A percentile compares a stretch with the other conserved stretches of the same genome.
These are phyloP conservation scores for Coprinellus micaceus DNA, from an alignment of 768 basidiomycete species.

Conservation along the genomic window DNA sequence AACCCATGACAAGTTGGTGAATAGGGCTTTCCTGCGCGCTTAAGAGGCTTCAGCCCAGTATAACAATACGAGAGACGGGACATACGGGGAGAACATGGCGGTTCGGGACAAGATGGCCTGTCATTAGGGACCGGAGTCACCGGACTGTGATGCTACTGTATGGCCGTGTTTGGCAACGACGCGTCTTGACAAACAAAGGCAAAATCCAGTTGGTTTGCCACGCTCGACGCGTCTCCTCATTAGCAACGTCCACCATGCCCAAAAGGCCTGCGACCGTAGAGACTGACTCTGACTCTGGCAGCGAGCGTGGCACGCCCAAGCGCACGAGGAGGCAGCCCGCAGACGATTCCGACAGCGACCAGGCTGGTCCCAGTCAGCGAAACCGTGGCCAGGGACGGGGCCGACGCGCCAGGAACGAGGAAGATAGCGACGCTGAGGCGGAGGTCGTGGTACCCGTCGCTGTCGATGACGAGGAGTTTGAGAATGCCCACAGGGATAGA, in stretches of 20 bases:
- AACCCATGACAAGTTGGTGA: too few relatives aligned
- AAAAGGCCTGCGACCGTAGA: not conserved
- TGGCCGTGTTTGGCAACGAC: not conserved
- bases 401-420: not conserved
- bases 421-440: not conserved
- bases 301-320: not conserved
- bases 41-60: too few relatives aligned
- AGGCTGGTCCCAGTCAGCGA: not conserved
- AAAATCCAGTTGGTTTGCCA: not conserved
- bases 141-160: too few relatives aligned
- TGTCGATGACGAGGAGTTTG: not conserved
- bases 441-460: conserved; percentile 1
- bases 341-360: not conserved
- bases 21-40: too few relatives aligned
- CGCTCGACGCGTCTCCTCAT: conserved; percentile 1
- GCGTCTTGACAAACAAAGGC: not conserved
- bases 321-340: not conserved
- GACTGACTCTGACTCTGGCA: not conserved
- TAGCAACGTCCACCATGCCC: not conserved
- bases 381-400: not conserved
- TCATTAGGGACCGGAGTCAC: too few relatives aligned
- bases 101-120: too few relatives aligned
- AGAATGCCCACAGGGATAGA: not conserved
- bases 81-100: too few relatives aligned
- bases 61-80: too few relatives aligned